These are phyloP conservation scores for Decorospora gaudefroyi DNA, from an alignment of 2,329 filamentous ascomycete genomes.

Conservation along the genomic window DNA sequence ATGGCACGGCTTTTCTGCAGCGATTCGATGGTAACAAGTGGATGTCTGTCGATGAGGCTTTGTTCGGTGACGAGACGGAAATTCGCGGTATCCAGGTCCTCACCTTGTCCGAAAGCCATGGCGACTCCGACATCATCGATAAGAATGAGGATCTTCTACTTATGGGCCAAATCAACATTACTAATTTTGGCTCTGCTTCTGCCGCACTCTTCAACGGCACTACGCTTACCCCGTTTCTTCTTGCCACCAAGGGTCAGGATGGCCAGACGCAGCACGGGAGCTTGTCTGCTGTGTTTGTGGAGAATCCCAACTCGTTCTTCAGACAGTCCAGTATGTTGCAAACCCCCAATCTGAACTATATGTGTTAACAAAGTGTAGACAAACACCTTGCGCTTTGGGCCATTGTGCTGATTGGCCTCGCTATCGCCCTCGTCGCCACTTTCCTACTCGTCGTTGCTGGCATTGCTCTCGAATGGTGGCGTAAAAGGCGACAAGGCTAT, in stretches of 20 bases:
- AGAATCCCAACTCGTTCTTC: slow-evolving; percentile 76
- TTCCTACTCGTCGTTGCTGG: slow-evolving; percentile 77
- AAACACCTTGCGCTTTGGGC: slow-evolving; percentile 71
- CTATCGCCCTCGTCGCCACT: slow-evolving; percentile 75
- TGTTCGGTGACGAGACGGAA: slow-evolving; percentile 66
- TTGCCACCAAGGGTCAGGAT: slow-evolving; percentile 65
- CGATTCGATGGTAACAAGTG: slow-evolving; percentile 78
- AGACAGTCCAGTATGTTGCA: slow-evolving; percentile 61
- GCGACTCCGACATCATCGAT: slow-evolving; percentile 65
- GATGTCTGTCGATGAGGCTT: slow-evolving; percentile 61
- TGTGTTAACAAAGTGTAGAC: slow-evolving; percentile 43
- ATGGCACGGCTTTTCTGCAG: slow-evolving; percentile 75
- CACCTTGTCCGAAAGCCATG: slow-evolving; percentile 70
- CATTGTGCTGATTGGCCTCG: slow-evolving; percentile 79
- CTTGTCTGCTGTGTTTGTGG: slow-evolving; percentile 80
- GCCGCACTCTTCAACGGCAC: slow-evolving; percentile 88
- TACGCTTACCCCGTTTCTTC: slow-evolving; percentile 73
- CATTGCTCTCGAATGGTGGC: slow-evolving; percentile 73
- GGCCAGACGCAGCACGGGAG: slow-evolving; percentile 67
- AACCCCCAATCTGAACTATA: not conserved
- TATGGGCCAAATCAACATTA: slow-evolving; percentile 79
- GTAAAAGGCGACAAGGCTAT: slow-evolving; percentile 79
- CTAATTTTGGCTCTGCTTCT: slow-evolving; percentile 77
- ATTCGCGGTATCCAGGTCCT: slow-evolving; percentile 85
- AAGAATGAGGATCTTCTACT: slow-evolving; percentile 75